A percentile compares a stretch with the other conserved stretches of the same genome.
Evolutionary conservation across 768 basidiomycete species (phyloP).

Genomic region (Pleurotus sapidus): DNA sequence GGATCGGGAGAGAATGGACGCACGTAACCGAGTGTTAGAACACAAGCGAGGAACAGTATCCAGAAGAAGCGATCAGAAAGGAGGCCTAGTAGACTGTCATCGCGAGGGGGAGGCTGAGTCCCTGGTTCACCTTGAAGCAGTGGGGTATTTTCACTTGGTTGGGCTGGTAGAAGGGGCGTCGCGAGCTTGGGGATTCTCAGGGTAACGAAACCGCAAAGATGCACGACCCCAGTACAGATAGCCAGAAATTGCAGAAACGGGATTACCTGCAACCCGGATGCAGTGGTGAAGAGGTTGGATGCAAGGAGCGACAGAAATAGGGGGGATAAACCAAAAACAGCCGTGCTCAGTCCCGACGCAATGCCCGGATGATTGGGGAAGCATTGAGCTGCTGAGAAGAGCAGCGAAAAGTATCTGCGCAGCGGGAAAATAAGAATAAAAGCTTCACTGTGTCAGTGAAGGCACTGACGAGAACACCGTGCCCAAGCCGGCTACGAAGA

Average conservation of each 20-base stretch:
- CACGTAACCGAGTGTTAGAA: constrained; percentile 12
- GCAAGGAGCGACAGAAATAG: constrained; percentile 68
- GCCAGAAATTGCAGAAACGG: constrained; percentile 58
- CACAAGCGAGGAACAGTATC: constrained; percentile 5
- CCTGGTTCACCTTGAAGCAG: constrained; percentile 9
- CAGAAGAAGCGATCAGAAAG: constrained; percentile 14
- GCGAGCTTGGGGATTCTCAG: constrained; percentile 20
- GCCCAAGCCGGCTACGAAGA: constrained; percentile 63
- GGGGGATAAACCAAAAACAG: constrained; percentile 81
- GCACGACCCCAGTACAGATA: constrained; percentile 45
- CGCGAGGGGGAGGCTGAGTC: neutral
- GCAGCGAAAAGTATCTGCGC: constrained; percentile 60
- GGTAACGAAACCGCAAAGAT: constrained; percentile 50
- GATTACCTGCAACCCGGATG: constrained; percentile 40
- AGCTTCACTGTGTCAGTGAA: neutral
- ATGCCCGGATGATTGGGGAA: constrained; percentile 66
- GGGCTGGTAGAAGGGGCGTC: neutral
- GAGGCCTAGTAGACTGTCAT: constrained; percentile 6
- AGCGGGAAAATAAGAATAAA: no score
- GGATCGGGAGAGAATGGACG: neutral
- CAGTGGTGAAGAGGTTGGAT: constrained; percentile 54
- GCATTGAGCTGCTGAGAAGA: constrained; percentile 72
- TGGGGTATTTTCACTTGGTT: constrained; percentile 8
- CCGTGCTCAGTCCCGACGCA: constrained; percentile 64
- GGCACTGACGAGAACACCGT: constrained; percentile 66